Evolutionary conservation across 345 rosid genomes (phyloP), one percentile per base, ranked within the genome.

Genomic region (Eucalyptus curtisii): DNA sequence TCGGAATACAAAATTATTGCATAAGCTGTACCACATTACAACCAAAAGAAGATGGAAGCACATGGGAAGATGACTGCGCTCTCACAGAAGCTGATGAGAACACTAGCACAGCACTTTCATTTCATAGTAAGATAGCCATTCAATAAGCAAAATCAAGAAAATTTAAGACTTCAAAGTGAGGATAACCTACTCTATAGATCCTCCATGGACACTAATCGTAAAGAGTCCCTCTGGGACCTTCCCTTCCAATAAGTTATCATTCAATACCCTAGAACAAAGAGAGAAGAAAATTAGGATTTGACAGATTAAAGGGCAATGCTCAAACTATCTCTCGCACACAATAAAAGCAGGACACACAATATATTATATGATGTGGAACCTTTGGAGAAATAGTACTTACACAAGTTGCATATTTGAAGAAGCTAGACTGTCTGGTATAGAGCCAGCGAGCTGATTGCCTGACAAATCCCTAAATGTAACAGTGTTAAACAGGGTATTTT

Each of bases 161-260:
- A 68, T 68, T 33, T 68, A 33, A 76, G 47, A 76, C 82, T 76
- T 76, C 47, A 76, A 76, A 76, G 82, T 76, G 27, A 79, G 30
- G 25, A 79, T 79, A 47, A 91, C 98, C 27, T 95, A 98, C 99
- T 98, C 97, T 44, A 98, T 95, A 49, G 93, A 93, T 89, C 99
- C 99, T 87, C 99, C 99, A 86, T 95, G 99, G 91, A 98, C 95
- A 90, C 98, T 97, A 91, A 98, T 94, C 85, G 97, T 92, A 92
- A 94, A 98, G 86, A 98, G 94, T 87, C 95, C 96, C 90, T 94
- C 99, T 10, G 98, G 97, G 50, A 98, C 99, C 88, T 88, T 91
- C 84, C 99, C 99, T 92, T 96, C 94, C 92, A 98, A 88, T 86
- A 93, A 90, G 89, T 97, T 97, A 90, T 90, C 90, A 88, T 95